phyloP scores from a whole-genome alignment of 805 yeast species.

The Millerozyma acaciae region DNA sequence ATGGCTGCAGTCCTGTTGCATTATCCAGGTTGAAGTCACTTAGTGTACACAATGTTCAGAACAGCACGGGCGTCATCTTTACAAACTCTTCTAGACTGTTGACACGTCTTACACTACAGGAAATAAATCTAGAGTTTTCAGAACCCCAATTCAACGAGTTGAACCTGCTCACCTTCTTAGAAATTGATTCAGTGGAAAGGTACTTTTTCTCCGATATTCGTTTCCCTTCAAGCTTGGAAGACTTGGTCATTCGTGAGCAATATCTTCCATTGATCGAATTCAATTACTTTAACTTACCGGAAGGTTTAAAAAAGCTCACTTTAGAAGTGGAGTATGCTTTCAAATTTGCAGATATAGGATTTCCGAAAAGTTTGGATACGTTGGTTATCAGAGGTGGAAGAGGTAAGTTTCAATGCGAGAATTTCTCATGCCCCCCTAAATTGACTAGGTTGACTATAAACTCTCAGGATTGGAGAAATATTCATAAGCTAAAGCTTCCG shows the following conservation, averaged over 20 bases:
- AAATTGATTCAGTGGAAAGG: too few relatives aligned
- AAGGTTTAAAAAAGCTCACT: not conserved
- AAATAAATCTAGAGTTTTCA: too few relatives aligned
- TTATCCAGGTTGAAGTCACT: too few relatives aligned
- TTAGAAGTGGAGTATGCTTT: not conserved
- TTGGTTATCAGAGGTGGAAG: not conserved
- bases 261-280: constrained; percentile 1
- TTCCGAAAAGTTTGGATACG: not conserved
- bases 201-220: not conserved
- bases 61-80: too few relatives aligned
- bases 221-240: not conserved
- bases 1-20: too few relatives aligned
- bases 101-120: too few relatives aligned
- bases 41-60: too few relatives aligned
- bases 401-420: constrained; percentile 1
- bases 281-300: not conserved
- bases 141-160: too few relatives aligned
- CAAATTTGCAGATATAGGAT: not conserved
- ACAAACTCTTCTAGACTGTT: too few relatives aligned
- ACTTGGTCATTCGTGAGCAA: not conserved
- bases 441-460: constrained; percentile 2
- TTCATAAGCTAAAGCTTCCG: constrained; percentile 1
- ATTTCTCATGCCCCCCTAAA: constrained; percentile 1
- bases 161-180: too few relatives aligned
- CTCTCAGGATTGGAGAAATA: not conserved